phyloP scores from a whole-genome alignment of 768 basidiomycete genomes.

The Mycena capillaripes region DNA sequence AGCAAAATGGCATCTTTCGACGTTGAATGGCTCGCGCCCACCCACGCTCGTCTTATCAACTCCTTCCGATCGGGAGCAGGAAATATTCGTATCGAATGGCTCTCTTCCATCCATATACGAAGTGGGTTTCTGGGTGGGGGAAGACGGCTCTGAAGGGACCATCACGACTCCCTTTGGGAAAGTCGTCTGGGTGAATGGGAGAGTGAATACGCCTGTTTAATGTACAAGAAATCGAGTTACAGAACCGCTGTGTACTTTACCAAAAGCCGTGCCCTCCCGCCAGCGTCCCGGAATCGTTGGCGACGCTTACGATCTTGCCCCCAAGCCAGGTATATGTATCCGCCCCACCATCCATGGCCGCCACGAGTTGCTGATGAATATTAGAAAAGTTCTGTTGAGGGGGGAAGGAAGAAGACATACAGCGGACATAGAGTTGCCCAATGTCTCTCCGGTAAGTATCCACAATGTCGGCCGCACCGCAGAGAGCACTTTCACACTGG shows the following conservation, averaged over 20 bases:
- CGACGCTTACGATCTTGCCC: conserved; percentile 24
- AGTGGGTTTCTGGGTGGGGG: conserved; percentile 61
- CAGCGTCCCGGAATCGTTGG: not conserved
- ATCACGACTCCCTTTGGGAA: conserved; percentile 64
- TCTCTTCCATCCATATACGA: conserved; percentile 62
- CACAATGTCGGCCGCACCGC: conserved; percentile 21
- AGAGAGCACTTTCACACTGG: conserved; percentile 20
- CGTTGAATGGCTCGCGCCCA: conserved; percentile 39
- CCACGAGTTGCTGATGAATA: conserved; percentile 10
- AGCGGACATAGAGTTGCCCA: conserved; percentile 18
- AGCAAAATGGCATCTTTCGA: conserved; percentile 60
- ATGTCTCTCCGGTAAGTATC: conserved; percentile 24
- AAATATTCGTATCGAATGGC: conserved; percentile 42
- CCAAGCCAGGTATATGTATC: conserved; percentile 13
- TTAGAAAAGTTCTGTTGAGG: not conserved
- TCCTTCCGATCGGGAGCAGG: conserved; percentile 50
- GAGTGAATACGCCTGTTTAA: not conserved
- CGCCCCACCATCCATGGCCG: not conserved
- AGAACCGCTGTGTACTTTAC: not conserved
- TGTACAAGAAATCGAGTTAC: not conserved
- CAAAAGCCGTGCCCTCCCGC: not conserved
- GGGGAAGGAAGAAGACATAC: not conserved
- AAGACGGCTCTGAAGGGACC: conserved; percentile 45
- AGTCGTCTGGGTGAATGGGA: conserved; percentile 54
- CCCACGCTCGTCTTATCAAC: conserved; percentile 51